Conservation (phyloP, 805 yeast genomes). For the Yamadazyma scolyti region DNA sequence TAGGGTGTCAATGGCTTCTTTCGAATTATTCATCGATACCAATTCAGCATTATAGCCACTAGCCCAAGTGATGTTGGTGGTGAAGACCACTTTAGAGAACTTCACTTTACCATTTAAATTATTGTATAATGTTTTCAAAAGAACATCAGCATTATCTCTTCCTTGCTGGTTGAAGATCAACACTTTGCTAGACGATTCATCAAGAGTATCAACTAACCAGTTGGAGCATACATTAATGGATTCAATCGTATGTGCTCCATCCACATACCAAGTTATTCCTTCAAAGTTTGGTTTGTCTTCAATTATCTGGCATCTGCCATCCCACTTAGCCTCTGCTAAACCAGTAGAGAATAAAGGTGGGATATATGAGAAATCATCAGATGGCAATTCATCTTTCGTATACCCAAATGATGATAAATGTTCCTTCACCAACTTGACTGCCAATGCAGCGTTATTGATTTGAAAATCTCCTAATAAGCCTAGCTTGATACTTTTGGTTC, state of each 20-base stretch:
- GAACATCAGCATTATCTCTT: slow-evolving; percentile 67
- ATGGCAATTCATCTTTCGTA: slow-evolving; percentile 15
- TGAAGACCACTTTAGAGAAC: slow-evolving; percentile 78
- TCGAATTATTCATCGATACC: slow-evolving; percentile 79
- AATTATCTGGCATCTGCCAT: slow-evolving; percentile 90
- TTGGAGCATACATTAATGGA: slow-evolving; percentile 75
- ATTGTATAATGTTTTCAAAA: slow-evolving; percentile 53
- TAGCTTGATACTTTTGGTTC: slow-evolving; percentile 38
- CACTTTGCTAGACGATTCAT: slow-evolving; percentile 34
- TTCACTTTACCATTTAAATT: slow-evolving; percentile 31
- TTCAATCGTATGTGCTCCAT: slow-evolving; percentile 95
- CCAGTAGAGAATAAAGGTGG: slow-evolving; percentile 57
- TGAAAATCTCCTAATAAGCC: slow-evolving; percentile 89
- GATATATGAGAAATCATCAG: slow-evolving; percentile 22
- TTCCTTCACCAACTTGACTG: slow-evolving; percentile 62
- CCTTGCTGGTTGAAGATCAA: slow-evolving; percentile 92
- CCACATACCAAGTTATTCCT: slow-evolving; percentile 72
- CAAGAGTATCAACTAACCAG: slow-evolving; percentile 56
- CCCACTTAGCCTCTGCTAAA: slow-evolving; percentile 72
- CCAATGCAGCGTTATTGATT: slow-evolving; percentile 80
- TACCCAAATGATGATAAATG: slow-evolving; percentile 54
- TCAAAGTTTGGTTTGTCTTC: slow-evolving; percentile 36
- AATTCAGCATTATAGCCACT: slow-evolving; percentile 82
- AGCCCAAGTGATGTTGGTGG: slow-evolving; percentile 91
- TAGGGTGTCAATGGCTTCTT: slow-evolving; percentile 73